Conservation (phyloP, 139 green algal genomes). For the Auxenochlorella protothecoides region DNA sequence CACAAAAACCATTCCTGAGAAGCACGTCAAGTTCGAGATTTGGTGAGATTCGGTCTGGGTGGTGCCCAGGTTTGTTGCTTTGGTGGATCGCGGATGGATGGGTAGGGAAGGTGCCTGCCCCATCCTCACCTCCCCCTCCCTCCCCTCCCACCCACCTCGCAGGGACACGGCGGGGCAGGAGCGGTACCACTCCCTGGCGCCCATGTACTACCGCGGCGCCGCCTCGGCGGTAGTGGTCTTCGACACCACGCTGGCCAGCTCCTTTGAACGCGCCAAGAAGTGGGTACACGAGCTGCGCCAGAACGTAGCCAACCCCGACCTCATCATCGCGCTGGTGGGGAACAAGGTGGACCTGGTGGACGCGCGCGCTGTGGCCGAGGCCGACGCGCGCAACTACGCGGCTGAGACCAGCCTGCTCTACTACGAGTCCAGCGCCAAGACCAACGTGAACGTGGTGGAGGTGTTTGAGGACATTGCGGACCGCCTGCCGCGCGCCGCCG, state of each 20-base stretch:
- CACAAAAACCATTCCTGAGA: constrained; percentile 91
- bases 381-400: constrained; percentile 60
- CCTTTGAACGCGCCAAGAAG: constrained; percentile 85
- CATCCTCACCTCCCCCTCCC: constrained; percentile 1
- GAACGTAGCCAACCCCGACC: constrained; percentile 74
- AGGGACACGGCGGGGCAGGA: constrained; percentile 97
- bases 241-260: constrained; percentile 72
- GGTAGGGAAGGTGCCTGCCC: no score
- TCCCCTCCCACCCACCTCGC: constrained; percentile 1
- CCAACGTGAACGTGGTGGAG: constrained; percentile 72
- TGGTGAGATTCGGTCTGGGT: constrained; percentile 43
- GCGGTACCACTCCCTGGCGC: constrained; percentile 93
- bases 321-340: constrained; percentile 94
- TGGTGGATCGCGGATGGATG: no score
- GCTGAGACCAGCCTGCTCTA: constrained; percentile 77
- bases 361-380: constrained; percentile 34
- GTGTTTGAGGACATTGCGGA: constrained; percentile 72
- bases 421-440: constrained; percentile 86
- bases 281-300: constrained; percentile 67
- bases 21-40: constrained; percentile 98
- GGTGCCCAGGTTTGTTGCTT: not conserved
- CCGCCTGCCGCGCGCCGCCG: constrained; percentile 16
- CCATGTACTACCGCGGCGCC: constrained; percentile 98
- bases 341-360: constrained; percentile 92
- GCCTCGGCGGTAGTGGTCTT: constrained; percentile 90